These are phyloP conservation scores for Acanthamoeba rhysodes DNA, from an alignment of 208 protist species.

Conservation along the genomic window DNA sequence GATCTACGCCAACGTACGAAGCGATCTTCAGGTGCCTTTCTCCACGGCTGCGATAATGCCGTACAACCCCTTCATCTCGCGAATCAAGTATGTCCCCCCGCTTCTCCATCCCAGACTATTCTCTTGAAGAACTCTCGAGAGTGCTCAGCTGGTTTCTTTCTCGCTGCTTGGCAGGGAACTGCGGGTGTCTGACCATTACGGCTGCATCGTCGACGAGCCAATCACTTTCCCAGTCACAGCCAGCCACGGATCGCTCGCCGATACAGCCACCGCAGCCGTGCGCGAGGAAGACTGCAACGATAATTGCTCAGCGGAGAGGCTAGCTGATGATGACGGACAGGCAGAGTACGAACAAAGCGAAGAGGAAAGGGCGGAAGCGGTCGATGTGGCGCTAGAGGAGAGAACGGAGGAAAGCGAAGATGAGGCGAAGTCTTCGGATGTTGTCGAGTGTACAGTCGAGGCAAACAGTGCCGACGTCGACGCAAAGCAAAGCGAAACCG, in stretches of 20 bases:
- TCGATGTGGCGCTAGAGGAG: too few species aligned
- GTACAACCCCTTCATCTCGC: neutral
- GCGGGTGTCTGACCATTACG: neutral
- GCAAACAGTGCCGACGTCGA: neutral
- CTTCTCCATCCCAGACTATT: neutral
- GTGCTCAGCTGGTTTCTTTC: too few species aligned
- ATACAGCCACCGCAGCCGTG: neutral
- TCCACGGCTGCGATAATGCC: neutral
- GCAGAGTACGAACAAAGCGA: neutral
- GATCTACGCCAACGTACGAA: constrained; percentile 2
- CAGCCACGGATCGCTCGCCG: neutral
- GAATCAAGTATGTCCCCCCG: neutral
- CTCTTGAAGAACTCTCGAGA: too few species aligned
- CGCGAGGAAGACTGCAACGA: too few species aligned
- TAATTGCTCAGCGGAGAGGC: too few species aligned
- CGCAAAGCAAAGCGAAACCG: neutral
- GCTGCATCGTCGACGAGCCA: neutral
- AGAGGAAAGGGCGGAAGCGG: neutral
- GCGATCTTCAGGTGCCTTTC: neutral
- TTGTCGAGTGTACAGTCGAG: neutral
- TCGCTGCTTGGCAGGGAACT: neutral
- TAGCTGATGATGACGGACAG: neutral
- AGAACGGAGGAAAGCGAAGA: too few species aligned
- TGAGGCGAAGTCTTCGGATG: too few species aligned
- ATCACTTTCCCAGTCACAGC: neutral